Conservation (phyloP, 495 filamentous ascomycete genomes). For the Pseudevernia furfuracea region DNA sequence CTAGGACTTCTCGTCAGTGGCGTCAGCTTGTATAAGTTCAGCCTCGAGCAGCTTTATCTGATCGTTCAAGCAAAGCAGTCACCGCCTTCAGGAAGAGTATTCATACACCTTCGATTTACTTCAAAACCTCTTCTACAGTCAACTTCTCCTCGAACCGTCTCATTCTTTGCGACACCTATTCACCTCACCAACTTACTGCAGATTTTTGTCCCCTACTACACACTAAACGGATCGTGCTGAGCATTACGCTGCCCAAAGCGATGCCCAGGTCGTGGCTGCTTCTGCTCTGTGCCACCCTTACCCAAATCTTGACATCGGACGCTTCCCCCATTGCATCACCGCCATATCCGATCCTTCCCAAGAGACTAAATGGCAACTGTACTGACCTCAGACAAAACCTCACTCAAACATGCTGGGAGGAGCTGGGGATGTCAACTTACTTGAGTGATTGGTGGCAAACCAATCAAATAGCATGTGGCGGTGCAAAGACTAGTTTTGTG, state of each 20-base stretch:
- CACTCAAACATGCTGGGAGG: constrained; percentile 9
- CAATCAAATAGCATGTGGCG: not conserved
- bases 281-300: not conserved
- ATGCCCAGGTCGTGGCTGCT: not conserved
- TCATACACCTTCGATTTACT: not conserved
- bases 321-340: not conserved
- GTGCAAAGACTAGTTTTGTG: not conserved
- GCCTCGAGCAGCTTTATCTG: not conserved
- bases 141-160: not conserved
- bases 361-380: not conserved
- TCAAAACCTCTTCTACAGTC: not conserved
- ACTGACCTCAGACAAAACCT: constrained; percentile 11
- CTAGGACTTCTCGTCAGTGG: not conserved
- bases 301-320: not conserved
- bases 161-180: not conserved
- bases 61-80: not conserved
- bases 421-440: not conserved
- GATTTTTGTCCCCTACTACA: not conserved
- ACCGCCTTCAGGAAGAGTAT: not conserved
- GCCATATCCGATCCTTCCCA: not conserved
- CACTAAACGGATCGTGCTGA: not conserved
- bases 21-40: not conserved
- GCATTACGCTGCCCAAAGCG: not conserved
- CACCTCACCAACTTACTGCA: not conserved
- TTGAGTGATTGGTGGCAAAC: constrained; percentile 14